These are phyloP conservation scores for Gyrodon lividus DNA, from an alignment of 768 basidiomycete species.

Conservation along the genomic window DNA sequence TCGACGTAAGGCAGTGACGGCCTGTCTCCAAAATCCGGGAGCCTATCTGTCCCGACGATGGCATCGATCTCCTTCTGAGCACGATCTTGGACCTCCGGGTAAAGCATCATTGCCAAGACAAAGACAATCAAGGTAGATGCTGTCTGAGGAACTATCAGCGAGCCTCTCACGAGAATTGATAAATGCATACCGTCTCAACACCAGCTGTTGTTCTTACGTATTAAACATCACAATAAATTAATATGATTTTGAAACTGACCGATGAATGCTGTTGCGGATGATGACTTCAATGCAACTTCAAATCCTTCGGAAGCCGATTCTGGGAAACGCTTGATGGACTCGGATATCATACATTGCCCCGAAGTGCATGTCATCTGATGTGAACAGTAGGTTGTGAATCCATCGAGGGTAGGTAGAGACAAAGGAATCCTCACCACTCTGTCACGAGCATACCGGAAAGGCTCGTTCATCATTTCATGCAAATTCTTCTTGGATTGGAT, in stretches of 20 bases:
- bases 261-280: conserved; percentile 34
- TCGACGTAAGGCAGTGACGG: conserved; percentile 30
- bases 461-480: conserved; percentile 28
- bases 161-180: not conserved
- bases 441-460: conserved; percentile 29
- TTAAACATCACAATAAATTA: conserved; percentile 5
- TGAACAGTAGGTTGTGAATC: not conserved
- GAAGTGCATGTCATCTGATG: conserved; percentile 22
- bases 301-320: conserved; percentile 20
- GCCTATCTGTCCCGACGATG: conserved; percentile 25
- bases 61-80: conserved; percentile 36
- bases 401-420: not conserved
- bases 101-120: conserved; percentile 34
- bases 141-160: conserved; percentile 21
- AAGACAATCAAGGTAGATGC: conserved; percentile 33
- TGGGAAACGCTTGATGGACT: conserved; percentile 24
- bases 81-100: conserved; percentile 34
- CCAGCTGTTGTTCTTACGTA: conserved; percentile 17
- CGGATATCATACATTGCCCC: conserved; percentile 29
- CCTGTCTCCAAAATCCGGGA: conserved; percentile 30
- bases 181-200: conserved; percentile 28
- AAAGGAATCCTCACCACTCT: conserved; percentile 17
- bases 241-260: conserved; percentile 14
- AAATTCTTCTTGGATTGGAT: conserved; percentile 28
- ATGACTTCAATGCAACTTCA: conserved; percentile 28